Evolutionary conservation across 2,329 filamentous ascomycete species (phyloP).

Genomic region (Beauveria brongniartii): DNA sequence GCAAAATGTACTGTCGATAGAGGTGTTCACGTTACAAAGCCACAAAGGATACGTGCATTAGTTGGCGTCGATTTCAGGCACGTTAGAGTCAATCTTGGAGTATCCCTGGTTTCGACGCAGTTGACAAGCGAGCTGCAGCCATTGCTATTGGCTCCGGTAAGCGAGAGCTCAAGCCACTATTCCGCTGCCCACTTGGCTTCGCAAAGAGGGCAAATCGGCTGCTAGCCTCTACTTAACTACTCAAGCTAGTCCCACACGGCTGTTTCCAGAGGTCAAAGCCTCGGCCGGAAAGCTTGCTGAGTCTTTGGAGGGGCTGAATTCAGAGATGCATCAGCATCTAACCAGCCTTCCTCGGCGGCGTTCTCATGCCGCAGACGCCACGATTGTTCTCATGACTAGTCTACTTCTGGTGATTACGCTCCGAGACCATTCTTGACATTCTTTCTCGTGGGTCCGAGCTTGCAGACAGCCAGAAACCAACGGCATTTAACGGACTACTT

Average conservation of each 20-base stretch:
- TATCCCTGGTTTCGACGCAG: not conserved
- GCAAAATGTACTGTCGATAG: not conserved
- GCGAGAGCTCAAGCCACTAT: conserved; percentile 10
- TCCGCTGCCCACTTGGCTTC: conserved; percentile 2
- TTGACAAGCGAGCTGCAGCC: conserved; percentile 9
- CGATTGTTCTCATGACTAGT: not conserved
- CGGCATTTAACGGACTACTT: too few relatives aligned
- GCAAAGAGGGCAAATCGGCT: not conserved
- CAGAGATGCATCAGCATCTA: too few relatives aligned
- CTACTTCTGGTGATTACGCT: too few relatives aligned
- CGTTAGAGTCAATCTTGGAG: not conserved
- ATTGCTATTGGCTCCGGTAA: conserved; percentile 11
- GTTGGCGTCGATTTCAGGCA: not conserved
- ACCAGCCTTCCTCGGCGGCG: not conserved
- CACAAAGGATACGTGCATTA: not conserved
- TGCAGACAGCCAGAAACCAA: too few relatives aligned
- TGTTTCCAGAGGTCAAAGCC: not conserved
- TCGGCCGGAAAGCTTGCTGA: not conserved
- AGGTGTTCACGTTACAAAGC: too few relatives aligned
- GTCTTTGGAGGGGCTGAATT: not conserved
- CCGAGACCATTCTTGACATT: too few relatives aligned
- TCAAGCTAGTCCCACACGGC: not conserved
- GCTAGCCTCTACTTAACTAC: too few relatives aligned
- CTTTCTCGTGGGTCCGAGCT: too few relatives aligned
- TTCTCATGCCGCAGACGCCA: not conserved